Evolutionary conservation across 2,329 filamentous ascomycete genomes (phyloP).

Genomic region (Epichloe amarillans): DNA sequence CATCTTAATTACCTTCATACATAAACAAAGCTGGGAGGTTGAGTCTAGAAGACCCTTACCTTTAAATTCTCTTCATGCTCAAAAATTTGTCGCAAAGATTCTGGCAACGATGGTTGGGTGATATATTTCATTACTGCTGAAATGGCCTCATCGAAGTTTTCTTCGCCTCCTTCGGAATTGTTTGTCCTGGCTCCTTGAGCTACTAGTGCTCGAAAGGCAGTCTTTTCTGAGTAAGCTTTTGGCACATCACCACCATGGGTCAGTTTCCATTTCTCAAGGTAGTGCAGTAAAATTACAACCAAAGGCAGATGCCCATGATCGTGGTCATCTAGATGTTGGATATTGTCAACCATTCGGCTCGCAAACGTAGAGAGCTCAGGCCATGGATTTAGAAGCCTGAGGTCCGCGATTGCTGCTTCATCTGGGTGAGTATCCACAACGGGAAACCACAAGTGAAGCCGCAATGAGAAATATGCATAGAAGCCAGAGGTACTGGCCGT

Average conservation of each 20-base stretch:
- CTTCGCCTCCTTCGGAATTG: constrained; percentile 76
- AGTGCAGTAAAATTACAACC: constrained; percentile 68
- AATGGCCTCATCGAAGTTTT: constrained; percentile 91
- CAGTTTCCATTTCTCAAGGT: constrained; percentile 67
- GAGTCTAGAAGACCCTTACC: constrained; percentile 31
- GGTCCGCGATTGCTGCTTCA: constrained; percentile 68
- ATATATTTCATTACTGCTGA: constrained; percentile 82
- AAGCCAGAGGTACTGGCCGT: constrained; percentile 84
- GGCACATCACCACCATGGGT: constrained; percentile 56
- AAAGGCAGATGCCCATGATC: constrained; percentile 90
- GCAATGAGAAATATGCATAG: constrained; percentile 76
- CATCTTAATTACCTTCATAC: neutral
- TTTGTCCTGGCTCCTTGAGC: constrained; percentile 52
- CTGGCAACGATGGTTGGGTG: constrained; percentile 51
- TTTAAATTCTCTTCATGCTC: constrained; percentile 40
- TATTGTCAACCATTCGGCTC: constrained; percentile 49
- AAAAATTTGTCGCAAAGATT: constrained; percentile 65
- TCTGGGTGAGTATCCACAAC: constrained; percentile 95
- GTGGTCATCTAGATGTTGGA: constrained; percentile 59
- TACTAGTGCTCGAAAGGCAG: constrained; percentile 62
- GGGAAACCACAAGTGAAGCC: constrained; percentile 67
- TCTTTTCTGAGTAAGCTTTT: constrained; percentile 71
- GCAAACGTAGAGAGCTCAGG: constrained; percentile 60
- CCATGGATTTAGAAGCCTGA: constrained; percentile 79
- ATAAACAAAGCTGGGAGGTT: neutral